These are phyloP conservation scores for Geranomyces variabilis DNA, from an alignment of 192 early-diverging fungal genomes.

Conservation along the genomic window DNA sequence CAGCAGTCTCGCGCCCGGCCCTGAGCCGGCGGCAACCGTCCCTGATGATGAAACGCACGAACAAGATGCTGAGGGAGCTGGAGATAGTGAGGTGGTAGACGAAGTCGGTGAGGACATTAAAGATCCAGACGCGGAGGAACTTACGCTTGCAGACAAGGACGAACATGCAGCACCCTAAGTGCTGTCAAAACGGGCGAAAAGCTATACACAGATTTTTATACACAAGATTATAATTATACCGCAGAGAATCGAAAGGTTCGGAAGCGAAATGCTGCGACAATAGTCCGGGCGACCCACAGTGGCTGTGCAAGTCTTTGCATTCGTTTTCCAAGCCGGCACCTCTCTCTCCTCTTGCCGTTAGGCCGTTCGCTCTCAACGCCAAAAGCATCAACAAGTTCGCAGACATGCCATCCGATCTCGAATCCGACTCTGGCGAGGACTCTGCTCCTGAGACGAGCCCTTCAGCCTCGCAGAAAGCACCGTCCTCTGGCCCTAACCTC, in stretches of 20 bases:
- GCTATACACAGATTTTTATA: no score
- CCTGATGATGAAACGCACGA: background rate
- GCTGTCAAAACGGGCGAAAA: no score
- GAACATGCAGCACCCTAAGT: background rate
- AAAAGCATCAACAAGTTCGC: no score
- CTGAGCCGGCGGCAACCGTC: background rate
- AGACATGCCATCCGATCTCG: background rate
- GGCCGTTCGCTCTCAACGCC: no score
- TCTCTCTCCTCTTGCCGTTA: no score
- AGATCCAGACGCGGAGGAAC: background rate
- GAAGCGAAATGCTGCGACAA: no score
- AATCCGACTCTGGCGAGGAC: slow-evolving; percentile 29
- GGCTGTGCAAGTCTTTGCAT: no score
- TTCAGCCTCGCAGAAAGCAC: background rate
- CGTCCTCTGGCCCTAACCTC: slow-evolving; percentile 22
- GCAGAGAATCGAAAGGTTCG: no score
- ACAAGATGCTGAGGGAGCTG: background rate
- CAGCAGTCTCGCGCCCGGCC: background rate
- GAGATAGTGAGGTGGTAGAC: background rate
- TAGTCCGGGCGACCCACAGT: no score
- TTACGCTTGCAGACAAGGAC: background rate
- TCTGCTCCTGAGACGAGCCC: slow-evolving; percentile 11
- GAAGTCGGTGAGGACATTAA: slow-evolving; percentile 5
- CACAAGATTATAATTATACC: no score
- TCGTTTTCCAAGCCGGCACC: no score